These are phyloP conservation scores for Aspergillus puulaauensis DNA, from an alignment of 2,329 filamentous ascomycete species.

Conservation along the genomic window DNA sequence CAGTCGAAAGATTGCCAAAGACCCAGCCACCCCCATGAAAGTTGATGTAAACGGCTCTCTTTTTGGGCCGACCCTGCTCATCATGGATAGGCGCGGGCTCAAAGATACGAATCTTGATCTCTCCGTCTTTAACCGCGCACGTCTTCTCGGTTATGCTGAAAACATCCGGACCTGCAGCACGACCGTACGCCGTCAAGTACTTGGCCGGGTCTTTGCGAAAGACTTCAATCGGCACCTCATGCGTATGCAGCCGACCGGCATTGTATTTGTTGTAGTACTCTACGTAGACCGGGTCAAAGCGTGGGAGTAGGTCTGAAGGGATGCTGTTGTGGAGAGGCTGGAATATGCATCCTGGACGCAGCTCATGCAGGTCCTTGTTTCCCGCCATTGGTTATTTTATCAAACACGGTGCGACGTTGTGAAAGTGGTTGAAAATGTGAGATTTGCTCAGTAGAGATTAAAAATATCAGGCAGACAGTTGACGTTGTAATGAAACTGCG, in stretches of 20 bases:
- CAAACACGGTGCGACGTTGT: background rate
- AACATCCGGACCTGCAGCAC: constrained; percentile 35
- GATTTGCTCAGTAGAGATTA: background rate
- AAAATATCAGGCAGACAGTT: background rate
- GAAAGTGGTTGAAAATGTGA: background rate
- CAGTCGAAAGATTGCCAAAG: constrained; percentile 39
- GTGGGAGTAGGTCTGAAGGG: constrained; percentile 34
- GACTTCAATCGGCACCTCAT: constrained; percentile 42
- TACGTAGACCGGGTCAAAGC: constrained; percentile 43
- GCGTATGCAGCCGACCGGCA: constrained; percentile 41
- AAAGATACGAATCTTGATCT: constrained; percentile 43
- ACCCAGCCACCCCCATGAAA: constrained; percentile 47
- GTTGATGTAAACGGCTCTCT: constrained; percentile 43
- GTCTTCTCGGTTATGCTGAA: constrained; percentile 42
- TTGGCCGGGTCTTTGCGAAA: constrained; percentile 41
- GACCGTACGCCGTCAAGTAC: constrained; percentile 41
- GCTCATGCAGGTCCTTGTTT: constrained; percentile 25
- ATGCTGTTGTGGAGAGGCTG: constrained; percentile 46
- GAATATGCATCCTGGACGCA: constrained; percentile 20
- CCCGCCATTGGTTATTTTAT: constrained; percentile 10
- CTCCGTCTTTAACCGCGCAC: constrained; percentile 39
- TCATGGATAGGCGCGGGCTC: constrained; percentile 31
- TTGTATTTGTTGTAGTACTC: constrained; percentile 45
- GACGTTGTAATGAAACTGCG: background rate
- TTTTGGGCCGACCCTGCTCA: constrained; percentile 25